Conservation (phyloP, 2,329 filamentous ascomycete species). For the Thelonectria blattea region DNA sequence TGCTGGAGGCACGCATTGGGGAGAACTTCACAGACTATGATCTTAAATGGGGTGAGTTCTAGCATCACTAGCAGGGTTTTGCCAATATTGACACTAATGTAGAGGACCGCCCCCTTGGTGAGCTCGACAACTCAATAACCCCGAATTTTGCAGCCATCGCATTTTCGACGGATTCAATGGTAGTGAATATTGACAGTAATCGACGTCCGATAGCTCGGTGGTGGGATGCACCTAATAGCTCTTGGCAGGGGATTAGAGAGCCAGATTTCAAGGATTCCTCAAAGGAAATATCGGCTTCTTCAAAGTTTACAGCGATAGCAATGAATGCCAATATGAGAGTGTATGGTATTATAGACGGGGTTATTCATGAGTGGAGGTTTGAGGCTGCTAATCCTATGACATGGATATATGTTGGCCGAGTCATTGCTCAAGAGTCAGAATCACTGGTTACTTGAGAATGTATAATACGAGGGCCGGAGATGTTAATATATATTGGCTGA, state of each 20-base stretch:
- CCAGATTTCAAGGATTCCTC: not conserved
- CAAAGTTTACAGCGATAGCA: not conserved
- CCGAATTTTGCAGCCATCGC: not conserved
- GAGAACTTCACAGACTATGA: no score
- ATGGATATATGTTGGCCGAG: no score
- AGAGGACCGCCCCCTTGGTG: no score
- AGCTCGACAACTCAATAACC: no score
- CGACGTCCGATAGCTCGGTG: not conserved
- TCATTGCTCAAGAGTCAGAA: no score
- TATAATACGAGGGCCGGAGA: no score
- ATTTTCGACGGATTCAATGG: not conserved
- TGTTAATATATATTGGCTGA: no score
- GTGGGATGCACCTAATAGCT: not conserved
- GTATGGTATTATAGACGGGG: not conserved
- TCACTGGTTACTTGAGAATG: no score
- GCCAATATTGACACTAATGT: no score
- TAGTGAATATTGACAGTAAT: not conserved
- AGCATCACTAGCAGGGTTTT: no score
- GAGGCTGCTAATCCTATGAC: not conserved
- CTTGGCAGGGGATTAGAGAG: not conserved
- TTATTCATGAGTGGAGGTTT: slow-evolving; percentile 8
- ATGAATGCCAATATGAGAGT: not conserved
- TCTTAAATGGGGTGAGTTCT: no score
- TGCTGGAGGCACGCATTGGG: no score
- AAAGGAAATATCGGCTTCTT: not conserved